Evolutionary conservation across 148 eudicot species (phyloP), one percentile per base, ranked within the genome.

Genomic region (Arbutus unedo): DNA sequence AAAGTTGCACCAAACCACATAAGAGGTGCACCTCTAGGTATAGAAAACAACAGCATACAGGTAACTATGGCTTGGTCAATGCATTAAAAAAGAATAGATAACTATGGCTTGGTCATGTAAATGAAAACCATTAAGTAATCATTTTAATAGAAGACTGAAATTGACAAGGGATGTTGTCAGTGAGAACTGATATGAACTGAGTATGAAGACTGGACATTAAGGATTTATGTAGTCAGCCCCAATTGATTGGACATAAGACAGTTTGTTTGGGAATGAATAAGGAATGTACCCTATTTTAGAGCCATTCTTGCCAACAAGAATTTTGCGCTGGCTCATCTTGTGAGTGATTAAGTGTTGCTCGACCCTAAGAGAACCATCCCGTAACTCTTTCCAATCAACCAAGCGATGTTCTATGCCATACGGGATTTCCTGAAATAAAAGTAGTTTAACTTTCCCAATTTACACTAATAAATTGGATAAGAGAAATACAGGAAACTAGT

Each of bases 271-370:
- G 74, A 11, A 14, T 41, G 49, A 6, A 19, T 70, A 31, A 80
- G 66, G 78, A 74, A 83, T 82, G 81, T 89, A 96, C 98, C 99
- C 98, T 50, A 96, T 96, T 88, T 91, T 96, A 74, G 95, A 91
- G 78, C 99, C 99, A 64, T 93, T 92, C 88, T 94, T 96, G 84
- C 99, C 99, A 4, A 96, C 91, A 38, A 96, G 94, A 85, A 96
- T 96, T 85, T 88, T 94, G 81, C 98, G 94, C 84, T 96, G 93
- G 90, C 98, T 96, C 71, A 91, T 82, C 87, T 96, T 96, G 82
- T 82, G 87, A 62, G 99, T 96, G 85, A 90, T 86, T 41, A 96
- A 85, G 89, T 96, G 99, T 68, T 96, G 99, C 85, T 96, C 99
- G 74, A 96, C 92, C 83, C 99, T 88, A 67, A 96, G 84, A 13